phyloP scores from a whole-genome alignment of 1,284 basidiomycete species.

The Porogramme epimiltina region DNA sequence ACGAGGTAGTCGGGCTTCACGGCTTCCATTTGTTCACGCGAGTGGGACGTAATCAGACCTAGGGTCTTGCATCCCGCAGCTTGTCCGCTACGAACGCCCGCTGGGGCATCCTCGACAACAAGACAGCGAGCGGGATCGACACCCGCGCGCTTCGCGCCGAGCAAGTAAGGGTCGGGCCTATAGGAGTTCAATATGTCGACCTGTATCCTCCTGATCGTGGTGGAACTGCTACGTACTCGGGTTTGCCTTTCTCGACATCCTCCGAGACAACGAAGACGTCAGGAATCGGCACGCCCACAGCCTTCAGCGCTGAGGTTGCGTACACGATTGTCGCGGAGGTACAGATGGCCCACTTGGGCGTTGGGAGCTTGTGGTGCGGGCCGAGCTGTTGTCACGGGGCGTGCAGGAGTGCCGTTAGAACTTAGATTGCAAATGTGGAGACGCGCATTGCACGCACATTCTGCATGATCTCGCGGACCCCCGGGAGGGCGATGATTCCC shows the following conservation, averaged over 20 bases:
- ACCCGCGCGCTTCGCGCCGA: constrained; percentile 66
- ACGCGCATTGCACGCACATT: constrained; percentile 50
- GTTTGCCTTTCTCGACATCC: constrained; percentile 81
- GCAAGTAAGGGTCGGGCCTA: constrained; percentile 84
- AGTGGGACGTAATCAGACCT: constrained; percentile 80
- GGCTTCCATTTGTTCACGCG: constrained; percentile 60
- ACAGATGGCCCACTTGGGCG: constrained; percentile 66
- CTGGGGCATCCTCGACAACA: constrained; percentile 88
- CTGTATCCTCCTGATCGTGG: no score
- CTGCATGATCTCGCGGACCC: constrained; percentile 54
- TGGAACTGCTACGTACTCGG: constrained; percentile 49
- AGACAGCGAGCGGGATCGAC: constrained; percentile 69
- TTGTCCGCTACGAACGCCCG: constrained; percentile 73
- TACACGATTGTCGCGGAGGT: constrained; percentile 68
- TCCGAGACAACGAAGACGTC: constrained; percentile 78
- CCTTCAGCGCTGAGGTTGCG: constrained; percentile 53
- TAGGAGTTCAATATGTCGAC: constrained; percentile 32
- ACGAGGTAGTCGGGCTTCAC: constrained; percentile 64
- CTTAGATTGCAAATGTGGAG: no score
- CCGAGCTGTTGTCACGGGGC: constrained; percentile 53
- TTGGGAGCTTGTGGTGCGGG: constrained; percentile 45
- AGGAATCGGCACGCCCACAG: constrained; percentile 56
- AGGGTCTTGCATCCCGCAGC: constrained; percentile 81
- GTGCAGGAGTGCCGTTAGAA: no score
- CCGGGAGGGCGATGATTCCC: constrained; percentile 67